Evolutionary conservation across 306 rosid species (phyloP).

Genomic region (Purshia tridentata): DNA sequence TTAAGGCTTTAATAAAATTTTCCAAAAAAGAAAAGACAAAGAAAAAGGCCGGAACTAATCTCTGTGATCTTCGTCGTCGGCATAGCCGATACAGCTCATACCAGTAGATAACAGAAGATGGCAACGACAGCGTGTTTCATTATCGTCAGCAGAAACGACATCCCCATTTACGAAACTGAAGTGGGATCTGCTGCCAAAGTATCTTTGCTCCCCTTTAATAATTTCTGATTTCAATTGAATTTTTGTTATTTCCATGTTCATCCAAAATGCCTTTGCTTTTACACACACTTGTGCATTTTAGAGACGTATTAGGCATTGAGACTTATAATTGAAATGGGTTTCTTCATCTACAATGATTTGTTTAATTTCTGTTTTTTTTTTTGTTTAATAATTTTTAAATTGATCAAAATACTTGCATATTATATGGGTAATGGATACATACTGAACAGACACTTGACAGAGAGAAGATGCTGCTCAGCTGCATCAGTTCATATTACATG

Average conservation of each 20-base stretch:
- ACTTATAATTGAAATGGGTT: not conserved
- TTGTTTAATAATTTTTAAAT: not conserved
- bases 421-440: not conserved
- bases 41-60: too few species aligned
- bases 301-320: not conserved
- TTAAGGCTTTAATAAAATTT: too few species aligned
- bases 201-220: not conserved
- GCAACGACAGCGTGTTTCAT: constrained; percentile 95
- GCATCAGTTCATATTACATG: constrained; percentile 91
- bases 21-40: too few species aligned
- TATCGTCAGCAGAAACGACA: constrained; percentile 92
- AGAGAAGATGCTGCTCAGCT: constrained; percentile 97
- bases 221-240: not conserved
- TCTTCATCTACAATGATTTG: not conserved
- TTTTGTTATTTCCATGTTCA: not conserved
- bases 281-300: too few species aligned
- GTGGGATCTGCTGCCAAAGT: constrained; percentile 96
- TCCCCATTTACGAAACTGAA: constrained; percentile 98
- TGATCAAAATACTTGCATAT: not conserved
- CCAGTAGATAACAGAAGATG: too few species aligned
- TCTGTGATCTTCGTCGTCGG: too few species aligned
- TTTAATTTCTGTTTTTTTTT: not conserved
- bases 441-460: constrained; percentile 40
- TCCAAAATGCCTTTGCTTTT: not conserved
- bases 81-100: too few species aligned